Base-by-base conservation (phyloP, 2,329 filamentous ascomycete genomes). In the Venturia effusa region DNA sequence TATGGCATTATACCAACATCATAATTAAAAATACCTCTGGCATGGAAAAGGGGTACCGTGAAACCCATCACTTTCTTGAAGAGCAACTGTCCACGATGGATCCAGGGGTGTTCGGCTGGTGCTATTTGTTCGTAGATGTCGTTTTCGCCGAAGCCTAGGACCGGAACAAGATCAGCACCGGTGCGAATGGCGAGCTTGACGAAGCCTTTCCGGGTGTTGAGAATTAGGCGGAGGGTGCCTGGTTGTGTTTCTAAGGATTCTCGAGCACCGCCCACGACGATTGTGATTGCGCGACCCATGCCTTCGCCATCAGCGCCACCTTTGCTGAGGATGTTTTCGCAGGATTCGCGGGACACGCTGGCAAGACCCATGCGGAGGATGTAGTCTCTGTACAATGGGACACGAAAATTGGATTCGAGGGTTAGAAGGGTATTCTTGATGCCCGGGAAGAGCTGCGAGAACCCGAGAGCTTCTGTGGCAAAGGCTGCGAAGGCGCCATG, bases 1-100 rank as follows among this genome's bases (percentile, higher is more conserved):
- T 97, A 97, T 0, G 94, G 94, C 90, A 97, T 92, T 70, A 97
- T 79, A 4, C 94, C 94, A 17, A 97, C 90, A 74, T 99, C 94
- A 73, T 99, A 97, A 75, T 99, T 99, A 78, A 97, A 96, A 48
- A 97, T 87, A 15, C 93, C 93, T 32, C 92, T 80, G 2, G 92
- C 93, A 74, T 96, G 92, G 70, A 97, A 88, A 34, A 96, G 83
- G 0, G 94, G 92, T 13, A 97, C 82, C 0, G 94, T 97, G 71
- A 97, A 99, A 61, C 95, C 95, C 80, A 95, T 86, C 6, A 88
- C 79, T 69, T 88, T 89, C 76, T 97, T 93, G 64, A 95, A 79
- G 34, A 92, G 77, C 78, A 96, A 85, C 76, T 99, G 94, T 43
- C 89, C 76, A 71, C 85, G 86, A 78, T 93, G 89, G 63, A 97